Evolutionary conservation across 192 early-diverging fungal species (phyloP).

Genomic region (Coemansia sp.): DNA sequence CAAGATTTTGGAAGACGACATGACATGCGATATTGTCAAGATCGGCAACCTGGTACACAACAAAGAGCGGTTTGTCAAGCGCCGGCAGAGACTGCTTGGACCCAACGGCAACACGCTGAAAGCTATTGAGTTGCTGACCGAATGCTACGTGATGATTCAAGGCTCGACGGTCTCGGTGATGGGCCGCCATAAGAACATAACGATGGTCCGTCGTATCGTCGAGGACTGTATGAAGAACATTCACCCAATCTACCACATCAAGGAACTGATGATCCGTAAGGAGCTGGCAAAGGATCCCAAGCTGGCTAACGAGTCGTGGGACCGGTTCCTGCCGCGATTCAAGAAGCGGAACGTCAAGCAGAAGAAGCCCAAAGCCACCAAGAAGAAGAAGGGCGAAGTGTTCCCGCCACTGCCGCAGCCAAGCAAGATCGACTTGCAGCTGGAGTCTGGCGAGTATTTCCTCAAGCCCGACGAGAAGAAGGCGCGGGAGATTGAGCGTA

Average conservation of each 20-base stretch:
- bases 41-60: constrained; percentile 93
- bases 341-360: constrained; percentile 82
- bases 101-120: constrained; percentile 95
- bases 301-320: constrained; percentile 91
- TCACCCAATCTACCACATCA: constrained; percentile 98
- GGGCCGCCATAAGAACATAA: constrained; percentile 84
- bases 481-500: constrained; percentile 63
- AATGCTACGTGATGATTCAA: constrained; percentile 97
- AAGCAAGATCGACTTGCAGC: constrained; percentile 87
- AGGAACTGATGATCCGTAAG: constrained; percentile 98
- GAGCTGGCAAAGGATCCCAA: constrained; percentile 97
- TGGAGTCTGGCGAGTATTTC: constrained; percentile 97
- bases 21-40: constrained; percentile 94
- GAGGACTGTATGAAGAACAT: constrained; percentile 98
- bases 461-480: constrained; percentile 69
- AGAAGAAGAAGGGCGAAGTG: constrained; percentile 75
- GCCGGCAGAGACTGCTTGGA: constrained; percentile 90
- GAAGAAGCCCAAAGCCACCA: constrained; percentile 59
- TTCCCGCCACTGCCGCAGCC: constrained; percentile 87
- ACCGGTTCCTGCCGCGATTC: constrained; percentile 95
- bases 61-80: constrained; percentile 97
- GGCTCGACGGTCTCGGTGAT: constrained; percentile 95
- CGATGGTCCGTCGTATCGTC: constrained; percentile 84
- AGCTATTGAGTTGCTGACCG: constrained; percentile 94
- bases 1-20: constrained; percentile 88